Base-by-base conservation (phyloP, 2,329 filamentous ascomycete species). In the Fusarium azukiicola region DNA sequence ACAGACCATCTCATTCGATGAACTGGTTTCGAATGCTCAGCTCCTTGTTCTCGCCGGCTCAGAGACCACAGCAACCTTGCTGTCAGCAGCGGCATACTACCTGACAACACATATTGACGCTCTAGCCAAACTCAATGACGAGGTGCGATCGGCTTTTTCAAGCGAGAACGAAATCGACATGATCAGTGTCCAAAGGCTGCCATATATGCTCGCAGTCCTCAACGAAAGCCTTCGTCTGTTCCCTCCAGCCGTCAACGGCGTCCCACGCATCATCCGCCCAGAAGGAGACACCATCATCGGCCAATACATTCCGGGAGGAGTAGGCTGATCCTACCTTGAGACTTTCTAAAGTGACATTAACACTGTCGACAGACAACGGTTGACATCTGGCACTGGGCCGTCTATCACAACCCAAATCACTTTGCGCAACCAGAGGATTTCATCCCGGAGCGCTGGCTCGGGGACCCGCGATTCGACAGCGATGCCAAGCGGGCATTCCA, bases 401-500 rank as follows among this genome's bases (percentile, higher is more conserved):
- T 73, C 4, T 61, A 78, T 19, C 74, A 72, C 14, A 67, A 67
- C 38, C 64, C 75, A 1, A 49, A 67, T 1, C 54, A 76, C 32
- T 80, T 78, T n/a, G 32, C 69, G 5, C 32, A 79, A 78, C 81
- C n/a, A 7, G 27, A 69, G 10, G 61, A 66, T 21, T 76, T 74
- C 14, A 27, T 72, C 13, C 71, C 80, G 2, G 77, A 77, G 40
- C 74, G 80, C 3, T 81, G 75, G 75, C 27, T 81, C 3, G 76
- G 67, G 21, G 83, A 79, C 13, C 21, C 71, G 3, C 38, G 80
- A 1, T 92, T 88, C 74, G 81, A 76, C 2, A 72, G 58, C 27
- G 90, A 92, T 76, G 84, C 84, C 21, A 84, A 84, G 36, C 86
- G 87, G 1, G 87, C 85, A 6, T 82, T 90, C 38, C 88, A 91